These are phyloP conservation scores for Raffaelea arxii DNA, from an alignment of 2,329 filamentous ascomycete genomes.

Conservation along the genomic window DNA sequence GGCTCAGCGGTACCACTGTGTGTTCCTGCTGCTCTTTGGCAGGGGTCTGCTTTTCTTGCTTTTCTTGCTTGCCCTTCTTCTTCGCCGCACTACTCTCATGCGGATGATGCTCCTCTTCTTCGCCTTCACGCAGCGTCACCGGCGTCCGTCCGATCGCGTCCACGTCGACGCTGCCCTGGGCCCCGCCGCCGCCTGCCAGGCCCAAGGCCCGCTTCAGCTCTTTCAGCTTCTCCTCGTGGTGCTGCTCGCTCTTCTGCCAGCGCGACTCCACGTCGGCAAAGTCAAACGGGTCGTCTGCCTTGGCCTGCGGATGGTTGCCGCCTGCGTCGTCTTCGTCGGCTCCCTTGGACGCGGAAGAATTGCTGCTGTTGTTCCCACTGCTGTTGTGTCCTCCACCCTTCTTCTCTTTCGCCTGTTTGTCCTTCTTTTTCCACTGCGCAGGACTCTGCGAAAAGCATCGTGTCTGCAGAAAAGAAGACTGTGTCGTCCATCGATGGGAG, in stretches of 20 bases:
- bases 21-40: neutral
- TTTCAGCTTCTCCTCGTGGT: conserved; percentile 13
- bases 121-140: conserved; percentile 2
- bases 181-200: conserved; percentile 3
- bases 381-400: neutral
- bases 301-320: conserved; percentile 5
- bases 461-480: neutral
- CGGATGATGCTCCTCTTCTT: neutral
- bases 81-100: neutral
- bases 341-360: no score
- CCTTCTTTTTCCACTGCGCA: conserved; percentile 5
- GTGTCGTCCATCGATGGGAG: neutral
- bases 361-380: neutral
- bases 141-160: conserved; percentile 12
- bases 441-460: conserved; percentile 10
- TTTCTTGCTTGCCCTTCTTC: neutral
- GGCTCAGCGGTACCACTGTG: conserved; percentile 8
- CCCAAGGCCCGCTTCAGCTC: conserved; percentile 10
- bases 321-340: conserved; percentile 3
- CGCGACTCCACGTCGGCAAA: conserved; percentile 14
- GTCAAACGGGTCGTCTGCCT: conserved; percentile 10
- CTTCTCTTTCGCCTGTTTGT: conserved; percentile 13
- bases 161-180: conserved; percentile 10
- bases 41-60: no score
- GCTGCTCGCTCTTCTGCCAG: conserved; percentile 12